phyloP scores from a whole-genome alignment of 2,329 filamentous ascomycete genomes.

The Graphilbum sp. region DNA sequence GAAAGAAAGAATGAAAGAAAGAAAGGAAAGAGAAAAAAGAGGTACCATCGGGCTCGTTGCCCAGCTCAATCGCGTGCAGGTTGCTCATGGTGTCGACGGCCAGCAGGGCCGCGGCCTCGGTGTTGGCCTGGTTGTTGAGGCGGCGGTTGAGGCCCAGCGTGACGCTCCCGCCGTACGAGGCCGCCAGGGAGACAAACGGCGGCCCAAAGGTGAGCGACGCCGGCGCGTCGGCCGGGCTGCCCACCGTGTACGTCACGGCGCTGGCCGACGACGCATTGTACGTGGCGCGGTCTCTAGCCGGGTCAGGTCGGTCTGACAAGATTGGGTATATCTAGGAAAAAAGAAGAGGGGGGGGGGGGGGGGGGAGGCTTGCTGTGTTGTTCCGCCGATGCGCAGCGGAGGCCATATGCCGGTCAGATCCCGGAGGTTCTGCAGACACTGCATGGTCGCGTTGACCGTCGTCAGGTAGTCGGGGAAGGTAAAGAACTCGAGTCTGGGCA shows the following conservation, averaged over 20 bases:
- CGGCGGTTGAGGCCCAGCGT: constrained; percentile 37
- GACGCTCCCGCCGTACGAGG: constrained; percentile 29
- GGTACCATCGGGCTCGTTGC: constrained; percentile 40
- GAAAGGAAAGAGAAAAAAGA: no score
- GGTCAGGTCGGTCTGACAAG: no score
- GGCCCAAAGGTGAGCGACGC: constrained; percentile 32
- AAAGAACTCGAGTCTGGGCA: constrained; percentile 28
- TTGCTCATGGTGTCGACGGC: constrained; percentile 28
- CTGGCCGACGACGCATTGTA: constrained; percentile 28
- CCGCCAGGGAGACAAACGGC: constrained; percentile 32
- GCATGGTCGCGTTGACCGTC: constrained; percentile 30
- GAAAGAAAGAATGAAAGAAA: constrained; percentile 1
- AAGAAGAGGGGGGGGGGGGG: no score
- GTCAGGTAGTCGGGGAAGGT: constrained; percentile 36
- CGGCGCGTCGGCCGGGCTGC: constrained; percentile 29
- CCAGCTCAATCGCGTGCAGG: constrained; percentile 36
- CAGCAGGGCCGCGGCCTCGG: constrained; percentile 30
- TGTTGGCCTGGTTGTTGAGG: constrained; percentile 35
- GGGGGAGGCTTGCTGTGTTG: constrained; percentile 32
- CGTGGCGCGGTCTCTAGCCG: constrained; percentile 26
- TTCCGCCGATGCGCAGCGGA: constrained; percentile 40
- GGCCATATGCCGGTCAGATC: constrained; percentile 32
- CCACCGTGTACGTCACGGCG: constrained; percentile 34
- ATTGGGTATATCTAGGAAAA: no score
- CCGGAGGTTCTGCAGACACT: constrained; percentile 35